A percentile compares a stretch with the other conserved stretches of the same genome.
phyloP scores from a whole-genome alignment of 495 filamentous ascomycete genomes.

The Astrothelium subdiscretum region DNA sequence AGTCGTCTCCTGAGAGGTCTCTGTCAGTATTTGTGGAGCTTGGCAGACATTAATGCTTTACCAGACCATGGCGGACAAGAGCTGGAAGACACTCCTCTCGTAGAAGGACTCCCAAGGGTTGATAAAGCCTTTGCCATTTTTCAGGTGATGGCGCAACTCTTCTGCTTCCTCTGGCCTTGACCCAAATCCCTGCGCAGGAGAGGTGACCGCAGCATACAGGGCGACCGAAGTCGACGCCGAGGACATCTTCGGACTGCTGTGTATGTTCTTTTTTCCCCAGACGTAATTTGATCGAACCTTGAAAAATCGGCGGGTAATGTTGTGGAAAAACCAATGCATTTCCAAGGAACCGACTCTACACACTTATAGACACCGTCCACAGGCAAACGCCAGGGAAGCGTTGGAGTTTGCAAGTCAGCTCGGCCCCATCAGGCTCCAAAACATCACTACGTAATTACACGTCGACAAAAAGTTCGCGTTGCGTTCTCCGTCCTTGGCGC shows the following conservation, averaged over 20 bases:
- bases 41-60: slow-evolving; percentile 2
- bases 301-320: not conserved
- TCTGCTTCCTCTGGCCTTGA: slow-evolving; percentile 43
- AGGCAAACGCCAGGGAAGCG: not conserved
- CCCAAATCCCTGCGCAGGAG: slow-evolving; percentile 33
- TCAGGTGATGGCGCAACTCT: slow-evolving; percentile 44
- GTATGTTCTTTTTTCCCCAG: not conserved
- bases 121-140: slow-evolving; percentile 44
- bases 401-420: too few relatives aligned
- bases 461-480: not conserved
- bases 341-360: not conserved
- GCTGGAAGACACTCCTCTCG: slow-evolving; percentile 8
- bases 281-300: not conserved
- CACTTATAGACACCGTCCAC: not conserved
- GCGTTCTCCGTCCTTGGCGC: not conserved
- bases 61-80: slow-evolving; percentile 13
- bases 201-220: slow-evolving; percentile 44
- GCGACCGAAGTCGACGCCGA: slow-evolving; percentile 31
- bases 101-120: slow-evolving; percentile 40
- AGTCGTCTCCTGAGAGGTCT: slow-evolving; percentile 38
- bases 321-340: not conserved
- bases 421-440: too few relatives aligned
- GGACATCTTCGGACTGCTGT: slow-evolving; percentile 6
- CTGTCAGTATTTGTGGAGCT: slow-evolving; percentile 1
- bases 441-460: too few relatives aligned